Evolutionary conservation across 176 grass and related monocot species (phyloP).

Genomic region (Phragmites australis): DNA sequence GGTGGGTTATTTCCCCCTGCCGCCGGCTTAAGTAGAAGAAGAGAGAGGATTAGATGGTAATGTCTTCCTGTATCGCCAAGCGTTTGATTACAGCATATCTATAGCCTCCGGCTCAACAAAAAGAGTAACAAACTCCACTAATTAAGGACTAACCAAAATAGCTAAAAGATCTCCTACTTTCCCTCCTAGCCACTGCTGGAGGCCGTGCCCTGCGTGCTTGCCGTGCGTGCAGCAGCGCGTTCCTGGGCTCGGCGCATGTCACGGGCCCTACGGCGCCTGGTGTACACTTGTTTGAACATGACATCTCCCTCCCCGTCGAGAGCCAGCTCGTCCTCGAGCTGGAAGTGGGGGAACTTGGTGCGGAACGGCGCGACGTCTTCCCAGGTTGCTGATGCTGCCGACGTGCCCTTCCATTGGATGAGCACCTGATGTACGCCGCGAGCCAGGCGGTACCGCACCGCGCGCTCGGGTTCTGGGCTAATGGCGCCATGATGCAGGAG

Average conservation of each 20-base stretch:
- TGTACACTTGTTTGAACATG: not conserved
- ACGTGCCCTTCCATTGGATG: not conserved
- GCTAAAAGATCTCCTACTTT: not conserved
- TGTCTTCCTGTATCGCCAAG: too few species aligned
- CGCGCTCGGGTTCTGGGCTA: not conserved
- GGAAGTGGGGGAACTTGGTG: not conserved
- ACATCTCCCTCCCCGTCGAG: conserved; percentile 2
- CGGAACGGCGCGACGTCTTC: not conserved
- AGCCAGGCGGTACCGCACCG: not conserved
- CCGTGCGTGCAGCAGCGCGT: not conserved
- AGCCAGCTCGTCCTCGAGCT: not conserved
- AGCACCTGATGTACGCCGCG: not conserved
- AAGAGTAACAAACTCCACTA: not conserved
- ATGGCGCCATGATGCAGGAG: not conserved
- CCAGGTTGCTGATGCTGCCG: not conserved
- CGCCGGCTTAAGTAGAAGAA: too few species aligned
- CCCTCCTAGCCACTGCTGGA: too few species aligned
- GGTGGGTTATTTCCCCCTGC: too few species aligned
- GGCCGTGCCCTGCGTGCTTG: not conserved
- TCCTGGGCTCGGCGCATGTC: not conserved
- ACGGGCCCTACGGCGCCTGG: not conserved
- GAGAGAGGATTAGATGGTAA: too few species aligned
- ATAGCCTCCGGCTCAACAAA: not conserved
- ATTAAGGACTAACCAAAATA: not conserved
- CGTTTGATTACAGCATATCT: too few species aligned